Percentiles rank a stretch among this genome's conserved stretches.
phyloP scores from a whole-genome alignment of 208 protist genomes.

The Leishmania martiniquensis region DNA sequence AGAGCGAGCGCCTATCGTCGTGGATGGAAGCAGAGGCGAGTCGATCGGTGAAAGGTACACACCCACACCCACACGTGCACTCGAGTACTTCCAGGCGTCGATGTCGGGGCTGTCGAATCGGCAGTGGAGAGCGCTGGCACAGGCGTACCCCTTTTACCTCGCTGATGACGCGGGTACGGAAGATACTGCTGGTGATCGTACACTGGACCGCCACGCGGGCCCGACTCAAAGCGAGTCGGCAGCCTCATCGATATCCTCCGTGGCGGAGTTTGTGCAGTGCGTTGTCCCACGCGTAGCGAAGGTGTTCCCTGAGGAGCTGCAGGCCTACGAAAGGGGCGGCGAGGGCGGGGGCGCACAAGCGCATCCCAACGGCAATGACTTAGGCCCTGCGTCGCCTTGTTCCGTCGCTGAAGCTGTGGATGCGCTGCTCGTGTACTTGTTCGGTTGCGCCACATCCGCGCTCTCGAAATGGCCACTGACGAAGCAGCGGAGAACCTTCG shows the following conservation, averaged over 20 bases:
- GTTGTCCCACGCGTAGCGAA: conserved; percentile 29
- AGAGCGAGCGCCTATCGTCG: not conserved
- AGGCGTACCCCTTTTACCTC: conserved; percentile 39
- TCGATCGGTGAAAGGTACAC: not conserved
- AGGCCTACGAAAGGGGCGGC: not conserved
- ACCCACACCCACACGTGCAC: not conserved
- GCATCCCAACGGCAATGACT: not conserved
- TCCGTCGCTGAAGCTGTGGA: conserved; percentile 1
- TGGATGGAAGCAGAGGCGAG: not conserved
- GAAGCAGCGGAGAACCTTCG: not conserved
- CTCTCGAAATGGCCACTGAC: not conserved
- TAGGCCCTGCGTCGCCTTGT: not conserved
- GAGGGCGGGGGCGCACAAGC: not conserved
- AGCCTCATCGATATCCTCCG: not conserved
- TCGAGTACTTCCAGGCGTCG: not conserved
- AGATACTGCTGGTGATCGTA: not conserved
- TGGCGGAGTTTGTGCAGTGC: conserved; percentile 13
- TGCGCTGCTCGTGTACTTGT: conserved; percentile 9
- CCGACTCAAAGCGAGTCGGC: not conserved
- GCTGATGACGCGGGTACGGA: not conserved
- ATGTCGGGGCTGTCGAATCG: conserved; percentile 27
- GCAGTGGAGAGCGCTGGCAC: conserved; percentile 49
- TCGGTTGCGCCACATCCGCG: conserved; percentile 1
- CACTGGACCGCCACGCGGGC: not conserved
- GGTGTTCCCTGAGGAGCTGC: conserved; percentile 29